Conservation (phyloP, 176 grass and related monocot species). For the Triticum monococcum region DNA sequence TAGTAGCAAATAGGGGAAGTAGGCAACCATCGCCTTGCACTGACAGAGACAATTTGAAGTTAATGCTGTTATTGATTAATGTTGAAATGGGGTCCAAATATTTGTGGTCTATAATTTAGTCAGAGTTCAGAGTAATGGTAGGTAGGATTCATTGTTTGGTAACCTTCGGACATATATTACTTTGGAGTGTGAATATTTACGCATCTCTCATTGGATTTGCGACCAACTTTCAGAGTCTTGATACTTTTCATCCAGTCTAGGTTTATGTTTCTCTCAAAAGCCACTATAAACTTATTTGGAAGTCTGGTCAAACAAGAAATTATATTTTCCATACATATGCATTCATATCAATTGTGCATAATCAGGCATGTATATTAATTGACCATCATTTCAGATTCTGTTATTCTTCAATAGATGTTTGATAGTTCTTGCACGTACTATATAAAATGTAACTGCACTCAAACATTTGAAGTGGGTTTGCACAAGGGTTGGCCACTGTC, state of each 20-base stretch:
- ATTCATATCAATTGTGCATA: not conserved
- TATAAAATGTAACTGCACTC: not conserved
- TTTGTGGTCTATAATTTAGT: too few species aligned
- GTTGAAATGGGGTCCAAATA: too few species aligned
- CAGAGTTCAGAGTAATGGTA: too few species aligned
- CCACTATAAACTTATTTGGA: not conserved
- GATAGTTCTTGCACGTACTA: not conserved
- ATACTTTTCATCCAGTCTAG: not conserved
- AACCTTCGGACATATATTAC: not conserved
- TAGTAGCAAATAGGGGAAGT: not conserved
- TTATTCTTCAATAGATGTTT: not conserved
- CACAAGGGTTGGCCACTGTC: not conserved
- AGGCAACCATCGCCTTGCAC: not conserved
- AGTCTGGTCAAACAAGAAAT: not conserved
- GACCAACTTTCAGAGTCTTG: not conserved
- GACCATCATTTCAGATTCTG: not conserved
- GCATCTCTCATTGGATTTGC: not conserved
- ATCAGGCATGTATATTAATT: not conserved
- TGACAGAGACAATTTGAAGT: not conserved
- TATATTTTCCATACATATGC: not conserved
- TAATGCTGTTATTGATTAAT: too few species aligned
- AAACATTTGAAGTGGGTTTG: not conserved
- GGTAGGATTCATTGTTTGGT: too few species aligned
- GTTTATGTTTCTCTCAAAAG: not conserved
- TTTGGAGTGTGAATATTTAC: not conserved